Percentiles rank a stretch among this genome's conserved stretches.
Evolutionary conservation across 257 asterid genomes (phyloP).

Genomic region (Solanum paucissectum): DNA sequence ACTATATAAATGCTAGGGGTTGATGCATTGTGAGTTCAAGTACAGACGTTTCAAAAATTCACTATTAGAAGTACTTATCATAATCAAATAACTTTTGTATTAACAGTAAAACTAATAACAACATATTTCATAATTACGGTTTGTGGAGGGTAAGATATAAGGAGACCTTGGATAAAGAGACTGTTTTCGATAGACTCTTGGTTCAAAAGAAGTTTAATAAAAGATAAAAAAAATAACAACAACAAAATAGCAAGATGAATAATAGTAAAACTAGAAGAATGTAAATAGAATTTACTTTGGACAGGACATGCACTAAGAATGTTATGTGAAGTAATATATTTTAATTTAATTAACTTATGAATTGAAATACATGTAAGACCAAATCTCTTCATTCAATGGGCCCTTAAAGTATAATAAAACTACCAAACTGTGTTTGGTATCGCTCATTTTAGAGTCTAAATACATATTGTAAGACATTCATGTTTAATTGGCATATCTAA

Average conservation of each 20-base stretch:
- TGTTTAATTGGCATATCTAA: background rate
- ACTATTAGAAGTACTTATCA: background rate
- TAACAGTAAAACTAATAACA: background rate
- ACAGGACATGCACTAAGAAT: background rate
- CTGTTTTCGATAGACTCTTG: background rate
- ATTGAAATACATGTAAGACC: background rate
- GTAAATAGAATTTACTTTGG: background rate
- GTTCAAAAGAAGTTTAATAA: background rate
- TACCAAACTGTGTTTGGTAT: background rate
- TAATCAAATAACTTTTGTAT: background rate
- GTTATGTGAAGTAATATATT: background rate
- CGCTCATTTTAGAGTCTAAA: background rate
- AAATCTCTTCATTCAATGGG: background rate
- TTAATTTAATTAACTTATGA: background rate
- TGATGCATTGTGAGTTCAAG: background rate
- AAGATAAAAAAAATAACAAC: no score
- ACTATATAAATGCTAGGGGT: background rate
- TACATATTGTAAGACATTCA: background rate
- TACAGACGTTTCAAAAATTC: background rate
- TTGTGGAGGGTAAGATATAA: no score
- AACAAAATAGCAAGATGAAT: background rate
- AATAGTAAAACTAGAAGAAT: no score
- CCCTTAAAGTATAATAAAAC: background rate
- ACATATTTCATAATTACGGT: no score
- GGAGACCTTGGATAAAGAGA: no score